A percentile compares a stretch with the other conserved stretches of the same genome.
Conservation (phyloP, 2,329 filamentous ascomycete species). For the Coniochaeta sp. region DNA sequence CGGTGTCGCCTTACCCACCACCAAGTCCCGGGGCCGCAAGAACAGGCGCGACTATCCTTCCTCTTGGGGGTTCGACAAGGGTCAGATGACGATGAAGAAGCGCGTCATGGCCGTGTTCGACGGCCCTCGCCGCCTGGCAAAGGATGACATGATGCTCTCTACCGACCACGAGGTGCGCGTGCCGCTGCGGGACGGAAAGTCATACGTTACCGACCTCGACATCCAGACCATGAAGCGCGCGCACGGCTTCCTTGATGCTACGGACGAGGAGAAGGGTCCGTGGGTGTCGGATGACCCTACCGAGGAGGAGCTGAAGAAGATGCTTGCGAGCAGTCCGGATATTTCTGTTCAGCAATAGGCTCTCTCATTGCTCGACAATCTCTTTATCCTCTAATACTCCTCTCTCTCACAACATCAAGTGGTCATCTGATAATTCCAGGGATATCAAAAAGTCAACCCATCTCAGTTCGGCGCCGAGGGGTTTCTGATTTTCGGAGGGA, state of each 20-base stretch:
- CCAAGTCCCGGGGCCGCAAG: slow-evolving; percentile 66
- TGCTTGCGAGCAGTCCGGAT: slow-evolving; percentile 43
- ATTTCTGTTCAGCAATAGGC: slow-evolving; percentile 8
- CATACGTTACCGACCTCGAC: slow-evolving; percentile 89
- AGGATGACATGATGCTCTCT: slow-evolving; percentile 98
- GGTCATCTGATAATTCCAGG: too few species aligned
- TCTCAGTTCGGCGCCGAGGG: slow-evolving; percentile 17
- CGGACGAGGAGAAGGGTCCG: slow-evolving; percentile 78
- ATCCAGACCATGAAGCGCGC: slow-evolving; percentile 83
- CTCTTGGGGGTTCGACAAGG: slow-evolving; percentile 86
- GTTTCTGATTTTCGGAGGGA: slow-evolving; percentile 8
- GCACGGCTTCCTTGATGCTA: slow-evolving; percentile 74
- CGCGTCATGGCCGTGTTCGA: slow-evolving; percentile 91
- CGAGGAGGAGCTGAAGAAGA: slow-evolving; percentile 51
- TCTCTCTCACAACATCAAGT: slow-evolving; percentile 3
- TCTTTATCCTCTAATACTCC: not conserved
- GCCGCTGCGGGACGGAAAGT: slow-evolving; percentile 65
- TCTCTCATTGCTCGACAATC: not conserved
- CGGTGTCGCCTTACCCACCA: slow-evolving; percentile 47
- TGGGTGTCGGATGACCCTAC: slow-evolving; percentile 72
- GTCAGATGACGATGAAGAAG: slow-evolving; percentile 98
- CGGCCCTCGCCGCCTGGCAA: slow-evolving; percentile 78
- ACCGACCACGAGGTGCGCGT: slow-evolving; percentile 91
- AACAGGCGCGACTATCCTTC: slow-evolving; percentile 89
- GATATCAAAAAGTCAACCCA: too few species aligned